phyloP scores from a whole-genome alignment of 2,329 filamentous ascomycete species.

The Colletotrichum abscissum region DNA sequence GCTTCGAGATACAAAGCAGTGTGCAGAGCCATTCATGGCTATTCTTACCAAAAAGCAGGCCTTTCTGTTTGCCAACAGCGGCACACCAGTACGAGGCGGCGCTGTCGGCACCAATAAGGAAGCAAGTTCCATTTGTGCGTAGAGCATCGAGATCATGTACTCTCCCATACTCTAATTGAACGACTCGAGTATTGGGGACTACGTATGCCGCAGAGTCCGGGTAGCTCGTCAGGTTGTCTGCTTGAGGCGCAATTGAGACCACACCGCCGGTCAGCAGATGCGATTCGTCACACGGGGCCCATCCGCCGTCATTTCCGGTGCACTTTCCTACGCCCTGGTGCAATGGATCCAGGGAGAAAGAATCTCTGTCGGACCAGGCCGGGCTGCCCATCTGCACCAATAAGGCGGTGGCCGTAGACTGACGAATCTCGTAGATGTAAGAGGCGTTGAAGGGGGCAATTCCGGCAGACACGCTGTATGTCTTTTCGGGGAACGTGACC shows the following conservation, averaged over 20 bases:
- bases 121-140: conserved; percentile 1
- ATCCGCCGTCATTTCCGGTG: neutral
- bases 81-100: conserved; percentile 32
- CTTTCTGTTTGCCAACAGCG: neutral
- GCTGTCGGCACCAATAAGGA: conserved; percentile 15
- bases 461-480: conserved; percentile 23
- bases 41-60: conserved; percentile 22
- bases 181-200: conserved; percentile 7
- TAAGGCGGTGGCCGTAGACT: conserved; percentile 15
- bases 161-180: conserved; percentile 22
- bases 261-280: conserved; percentile 21
- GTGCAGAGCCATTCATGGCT: neutral
- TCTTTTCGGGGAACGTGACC: conserved; percentile 30
- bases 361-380: conserved; percentile 27
- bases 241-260: conserved; percentile 18
- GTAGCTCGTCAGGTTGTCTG: conserved; percentile 12
- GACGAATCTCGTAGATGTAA: conserved; percentile 4
- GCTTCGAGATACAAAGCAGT: neutral
- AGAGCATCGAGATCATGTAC: conserved; percentile 13
- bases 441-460: conserved; percentile 28
- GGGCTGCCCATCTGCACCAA: conserved; percentile 31
- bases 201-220: conserved; percentile 15
- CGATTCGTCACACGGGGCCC: conserved; percentile 24
- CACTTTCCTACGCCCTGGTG: neutral
- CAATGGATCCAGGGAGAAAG: conserved; percentile 23